Evolutionary conservation across 1,139 yeast species (phyloP), one percentile per base, ranked within the genome.

Genomic region (Yamadazyma kanchanaburiensis): DNA sequence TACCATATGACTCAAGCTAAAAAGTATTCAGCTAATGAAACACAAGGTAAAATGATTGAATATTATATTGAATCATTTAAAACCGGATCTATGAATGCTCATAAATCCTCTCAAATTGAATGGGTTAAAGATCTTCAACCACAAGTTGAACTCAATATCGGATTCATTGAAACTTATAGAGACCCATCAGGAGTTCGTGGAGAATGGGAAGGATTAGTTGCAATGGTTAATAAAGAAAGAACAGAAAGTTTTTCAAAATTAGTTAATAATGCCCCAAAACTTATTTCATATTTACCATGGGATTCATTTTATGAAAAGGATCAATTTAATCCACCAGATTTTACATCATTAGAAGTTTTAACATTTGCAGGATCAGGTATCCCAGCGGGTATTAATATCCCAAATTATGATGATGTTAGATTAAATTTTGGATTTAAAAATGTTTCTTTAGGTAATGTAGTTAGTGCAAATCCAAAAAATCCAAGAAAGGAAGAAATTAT

Each of bases 61-160:
- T 64, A 71, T 32, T 87, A 87, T 51, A 71, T 77, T 37, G 74
- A 75, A 30, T 76, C 94, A 3, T 87, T 87, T 58, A 58, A 69
- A 43, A 79, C 91, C 8, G 96, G 96, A 18, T 80, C 91, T 6
- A 80, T 86, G 79, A 75, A 80, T 39, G 85, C 89, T 11, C 95
- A 87, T 58, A 83, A 84, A 51, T 74, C 81, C 34, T 82, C 95
- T 0, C 96, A 87, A 57, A 76, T 80, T 36, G 70, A 74, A 42
- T 87, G 96, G 95, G 94, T 87, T 36, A 83, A 84, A 51, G 95
- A 87, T 52, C 58, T 84, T 32, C 81, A 86, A 6, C 96, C 96
- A 10, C 64, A 64, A 21, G 89, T 87, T 16, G 96, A 87, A 58
- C 79, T 91, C 26, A 85, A 87, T 51, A 76, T 86, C 45, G 96